Base-by-base conservation (phyloP, 2,329 filamentous ascomycete genomes). In the Fusarium odoratissimum region DNA sequence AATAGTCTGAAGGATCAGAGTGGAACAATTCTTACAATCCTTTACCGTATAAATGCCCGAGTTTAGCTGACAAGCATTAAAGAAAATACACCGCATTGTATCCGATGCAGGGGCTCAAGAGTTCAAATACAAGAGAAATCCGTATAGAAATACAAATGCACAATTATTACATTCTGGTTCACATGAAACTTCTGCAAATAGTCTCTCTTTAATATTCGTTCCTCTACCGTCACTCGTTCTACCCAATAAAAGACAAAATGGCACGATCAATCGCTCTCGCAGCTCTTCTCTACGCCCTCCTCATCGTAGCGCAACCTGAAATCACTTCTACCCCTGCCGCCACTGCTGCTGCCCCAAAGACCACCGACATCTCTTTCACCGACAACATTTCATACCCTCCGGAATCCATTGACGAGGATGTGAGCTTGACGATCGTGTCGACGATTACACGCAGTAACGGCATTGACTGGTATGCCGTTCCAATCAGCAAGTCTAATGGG, bases 131-230 rank as follows among this genome's bases (percentile, higher is more conserved):
- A 7, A 3, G 6, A 16, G 2, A 3, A 30, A 1, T 30, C 3
- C 19, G 3, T 1, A 6, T 21, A 11, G 3, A 8, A 46, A 3
- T 6, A 21, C 6, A 30, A 17, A 21, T 7, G 5, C 19, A 11
- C 13, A 10, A 16, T 1, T 16, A 21, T 46, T n/a, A 0, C 13
- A 31, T 31, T 48, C 28, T n/a, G 5, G 8, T 12, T 5, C 21
- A n/a, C 0, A 8, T 4, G 5, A 0, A 31, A 17, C 14, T 5
- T 17, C 0, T 31, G 5, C 3, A 2, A 8, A 9, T 2, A 3
- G 21, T 23, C 45, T 31, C 10, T 49, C 14, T 2, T 31, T 31
- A 13, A 31, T 3, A 31, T 31, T 17, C 5, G 1, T 23, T 48
- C 7, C 5, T 13, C 10, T 6, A 17, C 6, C 6, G 5, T 17